Evolutionary conservation across 345 rosid species (phyloP).

Genomic region (Tarenaya hassleriana): DNA sequence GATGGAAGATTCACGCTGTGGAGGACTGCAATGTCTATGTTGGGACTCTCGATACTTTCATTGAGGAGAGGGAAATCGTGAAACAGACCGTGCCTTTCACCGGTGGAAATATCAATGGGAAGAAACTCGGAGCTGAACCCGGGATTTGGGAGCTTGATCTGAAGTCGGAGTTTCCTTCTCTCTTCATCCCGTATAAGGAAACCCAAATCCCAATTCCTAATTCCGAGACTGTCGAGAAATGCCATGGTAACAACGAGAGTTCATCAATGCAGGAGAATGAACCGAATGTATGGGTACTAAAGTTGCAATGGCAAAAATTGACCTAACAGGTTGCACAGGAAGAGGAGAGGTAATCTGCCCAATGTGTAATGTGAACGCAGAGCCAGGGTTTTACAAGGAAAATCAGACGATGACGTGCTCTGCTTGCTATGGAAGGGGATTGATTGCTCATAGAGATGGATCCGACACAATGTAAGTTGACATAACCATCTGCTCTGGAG

Average conservation of each 20-base stretch:
- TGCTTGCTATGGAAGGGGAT: slow-evolving; percentile 80
- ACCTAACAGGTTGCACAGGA: slow-evolving; percentile 61
- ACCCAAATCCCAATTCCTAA: slow-evolving; percentile 49
- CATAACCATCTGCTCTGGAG: slow-evolving; percentile 11
- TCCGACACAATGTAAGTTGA: slow-evolving; percentile 72
- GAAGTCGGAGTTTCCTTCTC: slow-evolving; percentile 70
- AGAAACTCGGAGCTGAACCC: slow-evolving; percentile 45
- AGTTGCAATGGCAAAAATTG: slow-evolving; percentile 5
- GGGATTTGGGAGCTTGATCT: slow-evolving; percentile 81
- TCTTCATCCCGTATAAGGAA: slow-evolving; percentile 62
- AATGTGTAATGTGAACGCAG: slow-evolving; percentile 67
- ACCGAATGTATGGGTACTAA: slow-evolving; percentile 12
- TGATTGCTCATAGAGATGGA: slow-evolving; percentile 89
- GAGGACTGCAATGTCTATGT: slow-evolving; percentile 97
- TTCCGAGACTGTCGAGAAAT: slow-evolving; percentile 70
- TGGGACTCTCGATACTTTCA: slow-evolving; percentile 84
- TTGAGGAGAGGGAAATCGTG: slow-evolving; percentile 76
- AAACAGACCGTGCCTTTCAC: slow-evolving; percentile 57
- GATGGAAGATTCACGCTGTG: slow-evolving; percentile 78
- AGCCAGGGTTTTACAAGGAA: slow-evolving; percentile 72
- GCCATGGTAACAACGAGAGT: slow-evolving; percentile 44
- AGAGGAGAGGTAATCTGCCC: slow-evolving; percentile 62
- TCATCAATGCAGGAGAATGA: neutral
- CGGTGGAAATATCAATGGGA: slow-evolving; percentile 47
- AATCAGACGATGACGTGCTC: slow-evolving; percentile 63